Evolutionary conservation across 495 filamentous ascomycete genomes (phyloP).

Genomic region (Neurospora terricola): DNA sequence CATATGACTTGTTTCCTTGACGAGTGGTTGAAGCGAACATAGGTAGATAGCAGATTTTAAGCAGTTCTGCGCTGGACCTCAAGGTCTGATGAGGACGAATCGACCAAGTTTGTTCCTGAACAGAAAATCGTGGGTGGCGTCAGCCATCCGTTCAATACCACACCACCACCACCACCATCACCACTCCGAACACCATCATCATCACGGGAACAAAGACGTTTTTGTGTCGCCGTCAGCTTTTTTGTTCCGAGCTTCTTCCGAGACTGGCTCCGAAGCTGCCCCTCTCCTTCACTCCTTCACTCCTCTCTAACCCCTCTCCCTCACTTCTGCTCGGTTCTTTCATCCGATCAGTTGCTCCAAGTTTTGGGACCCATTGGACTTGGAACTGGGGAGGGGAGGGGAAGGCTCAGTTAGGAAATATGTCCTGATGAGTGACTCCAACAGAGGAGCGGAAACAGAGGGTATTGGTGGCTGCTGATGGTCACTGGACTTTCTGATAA

Average conservation of each 20-base stretch:
- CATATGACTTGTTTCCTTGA: background rate
- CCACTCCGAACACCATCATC: background rate
- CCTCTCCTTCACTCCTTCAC: background rate
- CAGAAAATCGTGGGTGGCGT: background rate
- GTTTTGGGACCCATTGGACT: background rate
- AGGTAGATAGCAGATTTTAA: background rate
- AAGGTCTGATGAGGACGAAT: background rate
- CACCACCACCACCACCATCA: background rate
- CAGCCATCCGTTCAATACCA: background rate
- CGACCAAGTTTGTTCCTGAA: background rate
- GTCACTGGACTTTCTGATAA: background rate
- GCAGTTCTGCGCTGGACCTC: background rate
- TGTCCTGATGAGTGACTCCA: background rate
- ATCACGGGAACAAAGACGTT: background rate
- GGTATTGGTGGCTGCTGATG: background rate
- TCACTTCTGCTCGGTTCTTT: background rate
- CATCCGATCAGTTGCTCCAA: background rate
- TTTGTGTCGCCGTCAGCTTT: background rate
- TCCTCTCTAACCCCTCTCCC: background rate
- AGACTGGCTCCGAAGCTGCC: background rate
- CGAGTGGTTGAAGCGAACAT: background rate
- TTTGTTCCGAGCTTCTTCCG: background rate
- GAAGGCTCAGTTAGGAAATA: background rate
- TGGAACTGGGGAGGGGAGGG: background rate
- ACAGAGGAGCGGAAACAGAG: background rate